Percentiles rank a stretch among this genome's conserved stretches.
phyloP scores from a whole-genome alignment of 768 basidiomycete species.

The Suillus alpinus region DNA sequence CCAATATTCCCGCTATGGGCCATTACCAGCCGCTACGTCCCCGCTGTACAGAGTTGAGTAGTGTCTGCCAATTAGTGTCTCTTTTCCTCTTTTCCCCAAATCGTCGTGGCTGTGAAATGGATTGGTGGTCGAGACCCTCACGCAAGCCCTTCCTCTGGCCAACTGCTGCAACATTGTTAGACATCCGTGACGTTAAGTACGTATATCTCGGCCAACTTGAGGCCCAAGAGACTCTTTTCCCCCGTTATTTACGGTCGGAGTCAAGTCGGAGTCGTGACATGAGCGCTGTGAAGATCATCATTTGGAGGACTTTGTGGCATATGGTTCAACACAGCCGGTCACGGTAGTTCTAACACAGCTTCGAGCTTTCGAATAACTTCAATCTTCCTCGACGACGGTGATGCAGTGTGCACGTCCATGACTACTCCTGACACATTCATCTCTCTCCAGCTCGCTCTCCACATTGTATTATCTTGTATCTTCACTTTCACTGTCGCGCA shows the following conservation, averaged over 20 bases:
- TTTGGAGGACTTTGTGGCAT: background rate
- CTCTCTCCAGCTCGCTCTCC: background rate
- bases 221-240: no score
- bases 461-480: background rate
- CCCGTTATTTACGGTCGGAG: background rate
- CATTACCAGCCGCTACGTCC: no score
- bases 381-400: background rate
- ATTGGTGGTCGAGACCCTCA: no score
- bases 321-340: background rate
- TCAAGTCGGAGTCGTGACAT: background rate
- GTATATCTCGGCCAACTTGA: no score
- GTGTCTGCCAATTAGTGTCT: no score
- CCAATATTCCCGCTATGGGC: no score
- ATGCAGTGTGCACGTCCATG: background rate
- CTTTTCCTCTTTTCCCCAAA: no score
- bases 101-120: no score
- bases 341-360: background rate
- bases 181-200: no score
- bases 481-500: slow-evolving; percentile 11
- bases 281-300: background rate
- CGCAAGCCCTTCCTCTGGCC: no score
- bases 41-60: no score
- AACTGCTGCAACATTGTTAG: no score
- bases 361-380: background rate
- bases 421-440: background rate